phyloP scores from a whole-genome alignment of 2,329 filamentous ascomycete species.

The Colletotrichum filicis region DNA sequence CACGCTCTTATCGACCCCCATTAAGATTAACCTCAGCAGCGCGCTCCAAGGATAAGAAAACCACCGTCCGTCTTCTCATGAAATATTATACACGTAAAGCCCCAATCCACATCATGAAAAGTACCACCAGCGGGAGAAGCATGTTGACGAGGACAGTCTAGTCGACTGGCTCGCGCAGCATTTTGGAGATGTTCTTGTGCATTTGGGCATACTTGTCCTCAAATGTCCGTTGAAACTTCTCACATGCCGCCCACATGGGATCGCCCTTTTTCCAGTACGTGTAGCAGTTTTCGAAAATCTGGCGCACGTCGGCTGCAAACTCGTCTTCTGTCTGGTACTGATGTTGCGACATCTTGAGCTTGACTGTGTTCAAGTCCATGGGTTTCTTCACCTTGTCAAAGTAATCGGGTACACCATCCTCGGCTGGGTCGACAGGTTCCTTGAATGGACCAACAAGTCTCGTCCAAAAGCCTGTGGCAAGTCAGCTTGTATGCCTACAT shows the following conservation, averaged over 20 bases:
- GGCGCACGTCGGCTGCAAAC: constrained; percentile 67
- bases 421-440: constrained; percentile 66
- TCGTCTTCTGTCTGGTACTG: constrained; percentile 64
- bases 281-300: constrained; percentile 73
- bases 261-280: constrained; percentile 70
- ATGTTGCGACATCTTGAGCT: constrained; percentile 65
- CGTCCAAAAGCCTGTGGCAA: constrained; percentile 69
- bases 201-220: constrained; percentile 70
- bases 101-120: neutral
- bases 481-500: constrained; percentile 19
- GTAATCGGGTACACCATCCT: constrained; percentile 71
- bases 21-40: neutral
- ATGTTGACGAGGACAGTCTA: constrained; percentile 25
- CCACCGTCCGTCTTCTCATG: neutral
- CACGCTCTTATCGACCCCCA: neutral
- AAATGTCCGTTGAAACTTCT: constrained; percentile 67
- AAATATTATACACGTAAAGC: constrained; percentile 12
- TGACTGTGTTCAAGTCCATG: constrained; percentile 72
- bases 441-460: constrained; percentile 72
- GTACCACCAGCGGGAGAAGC: neutral
- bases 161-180: constrained; percentile 55
- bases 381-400: constrained; percentile 68
- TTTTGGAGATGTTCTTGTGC: constrained; percentile 69
- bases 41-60: neutral
- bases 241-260: constrained; percentile 64